phyloP scores from a whole-genome alignment of 2,329 filamentous ascomycete genomes.

The Nemania bipapillata region DNA sequence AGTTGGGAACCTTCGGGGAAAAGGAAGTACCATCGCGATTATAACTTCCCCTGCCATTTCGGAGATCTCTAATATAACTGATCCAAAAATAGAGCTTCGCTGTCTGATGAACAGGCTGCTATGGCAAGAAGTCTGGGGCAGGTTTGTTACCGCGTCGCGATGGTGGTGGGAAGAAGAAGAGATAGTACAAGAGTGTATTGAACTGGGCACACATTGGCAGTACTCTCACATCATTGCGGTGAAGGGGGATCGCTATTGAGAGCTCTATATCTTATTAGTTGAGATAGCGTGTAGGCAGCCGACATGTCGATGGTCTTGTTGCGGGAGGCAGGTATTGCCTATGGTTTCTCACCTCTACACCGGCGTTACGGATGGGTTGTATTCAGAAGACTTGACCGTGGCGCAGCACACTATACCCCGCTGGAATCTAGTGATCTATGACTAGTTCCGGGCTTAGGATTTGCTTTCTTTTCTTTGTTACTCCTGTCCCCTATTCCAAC shows the following conservation, averaged over 20 bases:
- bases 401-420: slow-evolving; percentile 38
- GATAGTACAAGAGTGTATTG: slow-evolving; percentile 66
- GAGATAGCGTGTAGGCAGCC: too few species aligned
- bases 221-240: slow-evolving; percentile 67
- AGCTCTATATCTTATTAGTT: background rate
- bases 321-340: background rate
- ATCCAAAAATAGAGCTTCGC: slow-evolving; percentile 60
- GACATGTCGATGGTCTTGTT: background rate
- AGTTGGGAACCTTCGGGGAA: slow-evolving; percentile 63
- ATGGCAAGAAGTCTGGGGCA: slow-evolving; percentile 71
- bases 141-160: slow-evolving; percentile 58
- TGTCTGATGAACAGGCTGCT: slow-evolving; percentile 66
- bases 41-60: slow-evolving; percentile 62
- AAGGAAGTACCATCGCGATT: slow-evolving; percentile 60
- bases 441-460: slow-evolving; percentile 36
- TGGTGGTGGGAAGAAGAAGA: slow-evolving; percentile 73
- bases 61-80: slow-evolving; percentile 35
- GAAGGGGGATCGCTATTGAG: slow-evolving; percentile 53
- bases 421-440: slow-evolving; percentile 26
- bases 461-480: slow-evolving; percentile 35
- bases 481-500: background rate
- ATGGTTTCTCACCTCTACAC: slow-evolving; percentile 10
- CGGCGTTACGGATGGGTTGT: slow-evolving; percentile 32
- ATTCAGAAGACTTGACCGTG: slow-evolving; percentile 14
- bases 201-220: slow-evolving; percentile 67